Evolutionary conservation across 805 yeast species (phyloP).

Genomic region (Monosporozyma servazzii): DNA sequence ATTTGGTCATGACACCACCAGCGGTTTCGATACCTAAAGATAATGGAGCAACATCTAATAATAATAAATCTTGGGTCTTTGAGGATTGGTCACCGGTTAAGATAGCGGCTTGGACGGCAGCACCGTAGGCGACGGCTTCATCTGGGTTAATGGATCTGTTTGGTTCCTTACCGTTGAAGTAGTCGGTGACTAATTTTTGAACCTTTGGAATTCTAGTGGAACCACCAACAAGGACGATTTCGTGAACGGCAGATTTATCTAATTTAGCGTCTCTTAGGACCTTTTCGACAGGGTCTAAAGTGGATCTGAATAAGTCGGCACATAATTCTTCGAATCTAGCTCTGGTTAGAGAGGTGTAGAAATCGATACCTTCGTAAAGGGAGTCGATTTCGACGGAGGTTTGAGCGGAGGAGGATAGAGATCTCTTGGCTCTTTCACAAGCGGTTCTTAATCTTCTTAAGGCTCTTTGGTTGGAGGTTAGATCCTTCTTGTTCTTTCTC

Average conservation of each 20-base stretch:
- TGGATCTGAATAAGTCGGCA: constrained; percentile 91
- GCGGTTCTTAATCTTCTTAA: constrained; percentile 98
- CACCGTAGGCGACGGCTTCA: constrained; percentile 99
- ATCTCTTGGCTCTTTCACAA: constrained; percentile 99
- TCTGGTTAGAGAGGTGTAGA: constrained; percentile 95
- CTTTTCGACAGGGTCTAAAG: constrained; percentile 93
- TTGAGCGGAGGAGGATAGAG: constrained; percentile 93
- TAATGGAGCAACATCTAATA: constrained; percentile 97
- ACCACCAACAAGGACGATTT: constrained; percentile 96
- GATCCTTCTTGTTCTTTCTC: constrained; percentile 95
- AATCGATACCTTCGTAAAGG: constrained; percentile 91
- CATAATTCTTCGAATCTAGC: constrained; percentile 98
- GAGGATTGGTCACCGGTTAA: constrained; percentile 95
- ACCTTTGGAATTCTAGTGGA: constrained; percentile 98
- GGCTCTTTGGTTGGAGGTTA: constrained; percentile 90
- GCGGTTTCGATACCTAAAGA: constrained; percentile 99
- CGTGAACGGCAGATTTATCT: constrained; percentile 86
- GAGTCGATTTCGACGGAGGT: constrained; percentile 96
- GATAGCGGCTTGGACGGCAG: constrained; percentile 97
- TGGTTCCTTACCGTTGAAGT: constrained; percentile 98
- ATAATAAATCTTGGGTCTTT: constrained; percentile 92
- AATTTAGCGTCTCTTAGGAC: constrained; percentile 89
- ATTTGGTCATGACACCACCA: constrained; percentile 99
- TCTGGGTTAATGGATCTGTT: constrained; percentile 97
- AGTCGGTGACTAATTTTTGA: constrained; percentile 93